These are phyloP conservation scores for Penicillium turbatum DNA, from an alignment of 495 filamentous ascomycete genomes.

Conservation along the genomic window DNA sequence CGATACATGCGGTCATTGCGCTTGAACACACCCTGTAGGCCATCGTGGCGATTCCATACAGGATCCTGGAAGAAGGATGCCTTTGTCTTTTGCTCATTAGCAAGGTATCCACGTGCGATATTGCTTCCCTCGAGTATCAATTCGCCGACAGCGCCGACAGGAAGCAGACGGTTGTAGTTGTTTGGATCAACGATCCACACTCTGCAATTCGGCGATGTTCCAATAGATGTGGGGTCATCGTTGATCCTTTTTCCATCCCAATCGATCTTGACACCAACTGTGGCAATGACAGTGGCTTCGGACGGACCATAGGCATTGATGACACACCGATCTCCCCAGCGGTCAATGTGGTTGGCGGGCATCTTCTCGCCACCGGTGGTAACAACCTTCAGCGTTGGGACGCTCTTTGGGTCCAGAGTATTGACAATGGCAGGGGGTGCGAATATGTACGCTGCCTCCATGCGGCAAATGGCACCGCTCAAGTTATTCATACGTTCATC, in stretches of 20 bases:
- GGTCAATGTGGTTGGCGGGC: constrained; percentile 37
- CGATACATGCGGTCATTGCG: constrained; percentile 40
- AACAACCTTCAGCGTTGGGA: constrained; percentile 48
- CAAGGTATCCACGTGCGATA: constrained; percentile 56
- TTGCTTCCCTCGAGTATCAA: constrained; percentile 60
- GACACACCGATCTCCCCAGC: constrained; percentile 40
- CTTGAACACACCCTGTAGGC: constrained; percentile 23
- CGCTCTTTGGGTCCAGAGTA: constrained; percentile 40
- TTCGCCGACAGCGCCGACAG: constrained; percentile 61
- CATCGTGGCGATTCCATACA: constrained; percentile 36
- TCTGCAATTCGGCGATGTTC: constrained; percentile 34
- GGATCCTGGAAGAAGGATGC: constrained; percentile 55
- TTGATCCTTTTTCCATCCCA: constrained; percentile 41
- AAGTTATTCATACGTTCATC: constrained; percentile 50
- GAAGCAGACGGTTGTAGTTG: constrained; percentile 53
- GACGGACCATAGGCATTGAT: constrained; percentile 55
- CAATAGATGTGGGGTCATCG: constrained; percentile 38
- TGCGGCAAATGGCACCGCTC: constrained; percentile 36
- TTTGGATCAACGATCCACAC: constrained; percentile 59
- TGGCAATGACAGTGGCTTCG: constrained; percentile 48
- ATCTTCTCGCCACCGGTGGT: constrained; percentile 57
- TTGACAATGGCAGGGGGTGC: constrained; percentile 46
- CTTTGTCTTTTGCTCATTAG: constrained; percentile 50
- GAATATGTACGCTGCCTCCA: constrained; percentile 38
- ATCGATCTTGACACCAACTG: constrained; percentile 36